These are phyloP conservation scores for Vitis hybrid DNA, from an alignment of 177 flowering plant genomes.

Conservation along the genomic window DNA sequence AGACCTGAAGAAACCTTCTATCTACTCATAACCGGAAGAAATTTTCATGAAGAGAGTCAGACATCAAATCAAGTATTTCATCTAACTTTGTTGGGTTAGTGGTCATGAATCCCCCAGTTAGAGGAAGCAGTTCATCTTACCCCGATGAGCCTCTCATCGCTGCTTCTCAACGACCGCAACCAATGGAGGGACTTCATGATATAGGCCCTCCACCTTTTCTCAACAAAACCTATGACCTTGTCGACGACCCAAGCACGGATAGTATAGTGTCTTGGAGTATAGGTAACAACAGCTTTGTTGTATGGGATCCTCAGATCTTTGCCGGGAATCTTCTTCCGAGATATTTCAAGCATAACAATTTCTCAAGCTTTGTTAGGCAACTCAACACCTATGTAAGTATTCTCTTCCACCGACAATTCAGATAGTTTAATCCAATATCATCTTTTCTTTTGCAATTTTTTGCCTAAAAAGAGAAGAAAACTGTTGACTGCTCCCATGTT, in stretches of 20 bases:
- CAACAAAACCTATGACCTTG: conserved; percentile 66
- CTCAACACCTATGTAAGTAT: conserved; percentile 74
- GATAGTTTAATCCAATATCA: neutral
- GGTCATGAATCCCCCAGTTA: too few relatives aligned
- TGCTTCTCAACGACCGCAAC: conserved; percentile 50
- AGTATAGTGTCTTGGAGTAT: conserved; percentile 69
- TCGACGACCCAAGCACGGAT: conserved; percentile 56
- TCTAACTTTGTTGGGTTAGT: neutral
- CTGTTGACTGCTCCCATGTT: too few relatives aligned
- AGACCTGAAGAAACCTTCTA: too few relatives aligned
- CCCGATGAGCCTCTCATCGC: neutral
- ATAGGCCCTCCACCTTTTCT: conserved; percentile 77
- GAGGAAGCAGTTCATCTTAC: conserved; percentile 23
- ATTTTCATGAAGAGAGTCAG: neutral
- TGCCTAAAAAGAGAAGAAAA: neutral
- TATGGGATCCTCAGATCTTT: conserved; percentile 71
- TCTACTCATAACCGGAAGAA: too few relatives aligned
- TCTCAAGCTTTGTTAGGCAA: conserved; percentile 89
- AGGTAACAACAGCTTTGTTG: conserved; percentile 62
- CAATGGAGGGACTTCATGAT: conserved; percentile 69
- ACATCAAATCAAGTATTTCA: neutral
- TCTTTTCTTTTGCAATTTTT: neutral
- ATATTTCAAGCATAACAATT: conserved; percentile 83
- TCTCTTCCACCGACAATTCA: neutral
- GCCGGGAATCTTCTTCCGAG: conserved; percentile 64